These are phyloP conservation scores for Colletotrichum tofieldiae DNA, from an alignment of 2,329 filamentous ascomycete genomes.

Conservation along the genomic window DNA sequence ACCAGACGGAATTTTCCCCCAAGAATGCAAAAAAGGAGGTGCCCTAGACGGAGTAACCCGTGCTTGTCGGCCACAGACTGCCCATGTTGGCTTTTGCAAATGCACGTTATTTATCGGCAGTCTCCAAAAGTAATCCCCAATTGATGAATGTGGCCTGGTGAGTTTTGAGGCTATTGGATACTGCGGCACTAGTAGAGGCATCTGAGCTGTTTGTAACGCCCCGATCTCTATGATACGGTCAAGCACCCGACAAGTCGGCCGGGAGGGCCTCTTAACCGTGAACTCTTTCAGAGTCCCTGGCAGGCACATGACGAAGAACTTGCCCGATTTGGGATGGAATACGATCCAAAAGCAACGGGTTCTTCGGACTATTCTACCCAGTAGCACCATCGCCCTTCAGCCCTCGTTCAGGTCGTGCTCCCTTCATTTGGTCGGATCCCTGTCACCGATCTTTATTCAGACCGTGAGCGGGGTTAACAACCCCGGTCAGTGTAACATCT, in stretches of 20 bases:
- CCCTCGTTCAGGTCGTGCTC: neutral
- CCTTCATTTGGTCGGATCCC: conserved; percentile 28
- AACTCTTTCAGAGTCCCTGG: neutral
- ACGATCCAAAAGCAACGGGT: neutral
- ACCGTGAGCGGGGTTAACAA: conserved; percentile 12
- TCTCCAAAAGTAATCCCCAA: neutral
- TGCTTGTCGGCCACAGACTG: too few species aligned
- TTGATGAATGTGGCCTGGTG: neutral
- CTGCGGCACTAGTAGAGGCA: neutral
- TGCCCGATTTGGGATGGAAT: conserved; percentile 15
- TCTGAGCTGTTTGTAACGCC: neutral
- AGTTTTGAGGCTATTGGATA: neutral
- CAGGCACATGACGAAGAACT: conserved; percentile 1
- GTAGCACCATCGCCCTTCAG: neutral
- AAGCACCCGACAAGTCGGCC: neutral
- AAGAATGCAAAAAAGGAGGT: too few species aligned
- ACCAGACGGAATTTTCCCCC: too few species aligned
- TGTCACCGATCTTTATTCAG: conserved; percentile 8
- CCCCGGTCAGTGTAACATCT: conserved; percentile 23
- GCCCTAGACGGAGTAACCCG: too few species aligned
- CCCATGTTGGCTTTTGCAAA: neutral
- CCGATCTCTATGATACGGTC: neutral
- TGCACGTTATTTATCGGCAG: neutral
- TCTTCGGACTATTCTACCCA: conserved; percentile 10
- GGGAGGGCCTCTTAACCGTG: conserved; percentile 11